phyloP scores from a whole-genome alignment of 2,329 filamentous ascomycete species.

The Delphinella strobiligena region DNA sequence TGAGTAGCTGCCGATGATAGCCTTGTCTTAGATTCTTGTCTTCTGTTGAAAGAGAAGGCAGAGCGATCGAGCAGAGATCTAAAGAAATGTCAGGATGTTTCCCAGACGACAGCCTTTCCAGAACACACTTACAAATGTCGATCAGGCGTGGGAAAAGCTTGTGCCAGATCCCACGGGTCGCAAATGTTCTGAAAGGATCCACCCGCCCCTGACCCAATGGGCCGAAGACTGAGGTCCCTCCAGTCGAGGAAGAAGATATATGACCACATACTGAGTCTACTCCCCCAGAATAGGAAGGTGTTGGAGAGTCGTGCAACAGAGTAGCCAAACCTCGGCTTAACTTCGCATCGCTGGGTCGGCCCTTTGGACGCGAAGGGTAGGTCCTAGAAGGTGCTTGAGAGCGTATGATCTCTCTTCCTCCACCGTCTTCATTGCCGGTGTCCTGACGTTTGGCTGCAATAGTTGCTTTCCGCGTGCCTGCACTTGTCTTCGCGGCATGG shows the following conservation, averaged over 20 bases:
- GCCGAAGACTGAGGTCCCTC: neutral
- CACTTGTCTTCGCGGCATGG: neutral
- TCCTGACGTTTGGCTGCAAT: neutral
- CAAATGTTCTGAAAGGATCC: neutral
- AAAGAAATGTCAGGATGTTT: neutral
- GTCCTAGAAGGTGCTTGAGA: too few relatives aligned
- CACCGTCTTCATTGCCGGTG: neutral
- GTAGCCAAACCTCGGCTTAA: neutral
- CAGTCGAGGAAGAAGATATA: too few relatives aligned
- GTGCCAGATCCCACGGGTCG: neutral
- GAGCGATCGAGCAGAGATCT: neutral
- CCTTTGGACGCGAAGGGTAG: too few relatives aligned
- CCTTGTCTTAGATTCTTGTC: neutral
- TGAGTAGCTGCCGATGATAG: neutral
- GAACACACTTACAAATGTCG: neutral
- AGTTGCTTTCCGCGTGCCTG: neutral
- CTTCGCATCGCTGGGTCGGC: neutral
- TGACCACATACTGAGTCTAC: too few relatives aligned
- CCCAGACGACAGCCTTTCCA: neutral
- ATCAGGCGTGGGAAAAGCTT: neutral
- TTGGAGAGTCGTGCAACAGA: neutral
- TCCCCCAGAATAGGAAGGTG: neutral
- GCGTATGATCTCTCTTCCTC: too few relatives aligned
- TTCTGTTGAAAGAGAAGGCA: neutral
- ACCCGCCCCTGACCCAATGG: neutral